These are phyloP conservation scores for Alternaria incomplexa DNA, from an alignment of 2,329 filamentous ascomycete species.

Conservation along the genomic window DNA sequence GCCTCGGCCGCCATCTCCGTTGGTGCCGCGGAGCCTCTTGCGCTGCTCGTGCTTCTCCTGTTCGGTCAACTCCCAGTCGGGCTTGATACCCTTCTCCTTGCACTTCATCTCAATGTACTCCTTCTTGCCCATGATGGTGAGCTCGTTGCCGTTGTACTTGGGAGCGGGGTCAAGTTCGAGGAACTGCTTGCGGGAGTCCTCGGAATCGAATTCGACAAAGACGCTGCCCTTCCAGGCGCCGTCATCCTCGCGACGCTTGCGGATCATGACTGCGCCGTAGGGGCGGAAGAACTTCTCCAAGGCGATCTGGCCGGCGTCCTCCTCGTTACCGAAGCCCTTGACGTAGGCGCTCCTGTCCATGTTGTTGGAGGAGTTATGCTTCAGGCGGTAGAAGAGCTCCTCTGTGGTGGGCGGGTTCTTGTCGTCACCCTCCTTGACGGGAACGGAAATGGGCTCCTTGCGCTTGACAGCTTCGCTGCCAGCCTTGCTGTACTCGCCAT, in stretches of 20 bases:
- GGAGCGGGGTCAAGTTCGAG: slow-evolving; percentile 80
- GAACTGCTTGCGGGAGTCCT: slow-evolving; percentile 81
- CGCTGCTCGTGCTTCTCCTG: slow-evolving; percentile 17
- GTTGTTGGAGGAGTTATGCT: slow-evolving; percentile 65
- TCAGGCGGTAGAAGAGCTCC: slow-evolving; percentile 58
- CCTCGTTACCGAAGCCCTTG: slow-evolving; percentile 91
- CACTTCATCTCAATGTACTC: slow-evolving; percentile 71
- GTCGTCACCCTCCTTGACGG: slow-evolving; percentile 42
- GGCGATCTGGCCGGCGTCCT: slow-evolving; percentile 85
- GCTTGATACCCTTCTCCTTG: slow-evolving; percentile 53
- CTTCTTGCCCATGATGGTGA: slow-evolving; percentile 86
- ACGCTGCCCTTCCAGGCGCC: slow-evolving; percentile 93
- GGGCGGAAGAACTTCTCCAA: slow-evolving; percentile 90
- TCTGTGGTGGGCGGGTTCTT: slow-evolving; percentile 24
- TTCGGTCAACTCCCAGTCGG: slow-evolving; percentile 48
- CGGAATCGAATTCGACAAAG: slow-evolving; percentile 87
- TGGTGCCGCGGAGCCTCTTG: slow-evolving; percentile 18
- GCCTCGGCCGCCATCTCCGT: slow-evolving; percentile 40
- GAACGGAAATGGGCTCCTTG: slow-evolving; percentile 66
- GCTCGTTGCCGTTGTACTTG: slow-evolving; percentile 79
- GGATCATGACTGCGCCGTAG: slow-evolving; percentile 79
- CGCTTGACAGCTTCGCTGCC: slow-evolving; percentile 63
- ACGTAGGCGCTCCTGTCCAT: slow-evolving; percentile 83
- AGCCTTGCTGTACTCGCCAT: slow-evolving; percentile 63
- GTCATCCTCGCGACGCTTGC: slow-evolving; percentile 75